These are phyloP conservation scores for Papiliotrema laurentii DNA, from an alignment of 1,284 basidiomycete genomes.

Conservation along the genomic window DNA sequence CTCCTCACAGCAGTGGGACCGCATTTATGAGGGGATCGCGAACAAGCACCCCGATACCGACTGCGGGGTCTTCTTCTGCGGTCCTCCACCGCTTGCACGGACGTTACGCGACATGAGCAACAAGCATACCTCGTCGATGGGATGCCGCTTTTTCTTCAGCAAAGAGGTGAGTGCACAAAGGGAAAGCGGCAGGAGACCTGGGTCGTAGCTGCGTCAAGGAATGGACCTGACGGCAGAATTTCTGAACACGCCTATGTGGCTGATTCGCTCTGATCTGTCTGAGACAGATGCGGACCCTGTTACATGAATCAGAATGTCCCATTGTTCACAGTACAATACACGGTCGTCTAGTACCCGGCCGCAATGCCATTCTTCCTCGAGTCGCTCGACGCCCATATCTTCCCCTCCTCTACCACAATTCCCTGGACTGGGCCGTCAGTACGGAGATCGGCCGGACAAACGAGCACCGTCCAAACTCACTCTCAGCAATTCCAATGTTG, in stretches of 20 bases:
- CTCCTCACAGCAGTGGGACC: conserved; percentile 58
- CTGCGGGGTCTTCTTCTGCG: conserved; percentile 59
- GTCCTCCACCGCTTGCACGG: conserved; percentile 64
- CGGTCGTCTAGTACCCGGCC: conserved; percentile 34
- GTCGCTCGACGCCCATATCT: conserved; percentile 41
- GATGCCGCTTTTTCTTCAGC: conserved; percentile 81
- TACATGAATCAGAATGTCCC: no score
- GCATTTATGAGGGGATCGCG: conserved; percentile 67
- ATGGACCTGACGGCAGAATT: no score
- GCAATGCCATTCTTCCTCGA: conserved; percentile 46
- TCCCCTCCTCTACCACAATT: conserved; percentile 57
- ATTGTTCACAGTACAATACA: not conserved
- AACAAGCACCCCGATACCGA: conserved; percentile 79
- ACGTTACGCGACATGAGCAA: conserved; percentile 71
- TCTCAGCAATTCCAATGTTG: conserved; percentile 41
- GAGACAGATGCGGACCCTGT: no score
- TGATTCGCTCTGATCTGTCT: no score
- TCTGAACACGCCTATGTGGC: no score
- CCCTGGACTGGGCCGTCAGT: conserved; percentile 66
- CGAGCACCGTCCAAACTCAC: conserved; percentile 13
- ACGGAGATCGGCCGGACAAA: not conserved
- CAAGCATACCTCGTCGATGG: conserved; percentile 74
- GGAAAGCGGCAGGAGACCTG: not conserved
- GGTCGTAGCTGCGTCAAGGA: no score
- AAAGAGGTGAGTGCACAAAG: conserved; percentile 54